Base-by-base conservation (phyloP, 352 stramenopile genomes). In the Globisporangium nodosum region DNA sequence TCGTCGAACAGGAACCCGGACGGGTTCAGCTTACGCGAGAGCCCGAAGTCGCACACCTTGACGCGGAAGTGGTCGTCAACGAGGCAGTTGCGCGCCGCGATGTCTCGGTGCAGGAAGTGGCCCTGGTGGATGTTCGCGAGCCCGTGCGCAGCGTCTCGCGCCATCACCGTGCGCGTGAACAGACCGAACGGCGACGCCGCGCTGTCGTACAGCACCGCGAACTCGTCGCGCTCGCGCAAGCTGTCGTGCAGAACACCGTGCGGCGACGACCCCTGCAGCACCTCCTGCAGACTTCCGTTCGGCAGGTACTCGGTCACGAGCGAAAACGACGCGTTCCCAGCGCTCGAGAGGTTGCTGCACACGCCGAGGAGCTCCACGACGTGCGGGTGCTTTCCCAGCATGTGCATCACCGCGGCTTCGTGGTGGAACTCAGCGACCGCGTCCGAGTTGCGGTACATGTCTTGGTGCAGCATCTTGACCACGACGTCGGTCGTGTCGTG, bases 1-100 rank as follows among this genome's bases (percentile, higher is more conserved):
- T 87, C 75, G 39, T 90, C 81, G 40, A 90, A 84, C 15, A 79
- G 56, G 15, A 82, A 65, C 5, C 62, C 60, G 5, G 68, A 52
- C 56, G 58, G 46, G 16, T 69, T 56, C 8, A 82, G 62, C 7
- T 75, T 67, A 3, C 81, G 73, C 16, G 81, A 83, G 18, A 90
- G 64, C 0, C 81, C 81, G 63, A 90, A 90, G 63, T 90, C 76
- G 37, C 70, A 76, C 27, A 91, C 78, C 65, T 88, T 91, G 50
- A 91, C 78, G 40, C 74, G 80, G 39, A 85, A 84, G 39, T 87
- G 53, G 1, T 56, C 62, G 31, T 87, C 78, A 4, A 90, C 70
- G 24, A 90, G 69, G 50, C 78, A 90, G 52, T 90, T 90, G 2
- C 81, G 69, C 16, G 81, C 78, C 13, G 78, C 78, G 42, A 90